Evolutionary conservation across 768 basidiomycete species (phyloP).

Genomic region (Boletus reticuloceps): DNA sequence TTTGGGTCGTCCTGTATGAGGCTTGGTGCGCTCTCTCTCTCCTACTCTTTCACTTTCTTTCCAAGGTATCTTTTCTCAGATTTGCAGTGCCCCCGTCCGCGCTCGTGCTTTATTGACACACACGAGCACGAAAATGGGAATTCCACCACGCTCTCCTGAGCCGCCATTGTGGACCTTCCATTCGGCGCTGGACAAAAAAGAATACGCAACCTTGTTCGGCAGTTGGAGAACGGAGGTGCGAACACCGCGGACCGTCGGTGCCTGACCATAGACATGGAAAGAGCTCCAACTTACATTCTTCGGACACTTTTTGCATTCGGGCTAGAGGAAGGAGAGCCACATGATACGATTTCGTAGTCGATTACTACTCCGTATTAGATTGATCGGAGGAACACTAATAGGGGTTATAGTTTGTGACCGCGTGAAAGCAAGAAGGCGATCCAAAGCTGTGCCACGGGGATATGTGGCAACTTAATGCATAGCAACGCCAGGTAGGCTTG

Average conservation of each 20-base stretch:
- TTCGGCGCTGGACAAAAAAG: slow-evolving; percentile 12
- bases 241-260: slow-evolving; percentile 12
- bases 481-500: background rate
- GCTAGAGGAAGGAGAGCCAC: background rate
- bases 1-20: background rate
- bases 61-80: background rate
- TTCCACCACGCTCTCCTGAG: slow-evolving; percentile 3
- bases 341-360: background rate
- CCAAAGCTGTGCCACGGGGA: slow-evolving; percentile 1
- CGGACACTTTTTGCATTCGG: background rate
- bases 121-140: slow-evolving; percentile 5
- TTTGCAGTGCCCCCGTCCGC: slow-evolving; percentile 4
- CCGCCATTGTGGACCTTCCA: slow-evolving; percentile 11
- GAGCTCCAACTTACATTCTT: slow-evolving; percentile 6
- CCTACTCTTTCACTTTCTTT: background rate
- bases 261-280: background rate
- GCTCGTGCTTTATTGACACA: background rate
- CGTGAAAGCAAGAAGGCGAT: background rate
- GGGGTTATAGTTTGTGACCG: slow-evolving; percentile 3
- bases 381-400: slow-evolving; percentile 3
- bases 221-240: slow-evolving; percentile 7
- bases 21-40: background rate
- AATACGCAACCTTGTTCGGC: background rate
- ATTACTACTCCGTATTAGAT: background rate
- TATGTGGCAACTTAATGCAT: background rate